Conservation (phyloP, 2,329 filamentous ascomycete species). For the Aspergillus fumigatus region DNA sequence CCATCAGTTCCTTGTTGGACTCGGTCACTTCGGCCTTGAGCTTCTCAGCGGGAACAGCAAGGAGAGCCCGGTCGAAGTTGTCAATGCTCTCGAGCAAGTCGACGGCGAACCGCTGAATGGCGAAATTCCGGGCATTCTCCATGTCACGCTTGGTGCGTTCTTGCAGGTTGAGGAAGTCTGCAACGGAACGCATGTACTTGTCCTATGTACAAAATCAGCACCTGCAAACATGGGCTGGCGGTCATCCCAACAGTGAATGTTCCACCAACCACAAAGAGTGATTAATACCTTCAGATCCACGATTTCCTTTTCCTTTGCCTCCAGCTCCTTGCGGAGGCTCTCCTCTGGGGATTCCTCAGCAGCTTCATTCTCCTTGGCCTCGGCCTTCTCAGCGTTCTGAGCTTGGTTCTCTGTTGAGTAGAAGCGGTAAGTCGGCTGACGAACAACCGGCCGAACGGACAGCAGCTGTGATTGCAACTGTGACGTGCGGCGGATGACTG, state of each 20-base stretch:
- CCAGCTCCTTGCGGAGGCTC: conserved; percentile 60
- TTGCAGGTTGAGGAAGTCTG: conserved; percentile 97
- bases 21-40: conserved; percentile 54
- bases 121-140: conserved; percentile 81
- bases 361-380: conserved; percentile 41
- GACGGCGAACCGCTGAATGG: conserved; percentile 88
- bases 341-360: conserved; percentile 43
- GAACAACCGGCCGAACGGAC: conserved; percentile 29
- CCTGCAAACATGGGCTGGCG: not conserved
- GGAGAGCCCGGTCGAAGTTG: conserved; percentile 90
- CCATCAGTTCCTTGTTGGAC: conserved; percentile 65
- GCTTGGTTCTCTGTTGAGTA: conserved; percentile 41
- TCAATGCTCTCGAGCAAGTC: conserved; percentile 94
- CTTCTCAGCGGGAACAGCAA: conserved; percentile 71
- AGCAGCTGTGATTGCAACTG: conserved; percentile 29
- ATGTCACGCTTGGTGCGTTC: conserved; percentile 89
- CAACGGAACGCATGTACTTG: conserved; percentile 87
- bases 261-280: conserved; percentile 3
- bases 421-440: conserved; percentile 32
- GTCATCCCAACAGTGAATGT: not conserved
- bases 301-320: conserved; percentile 67
- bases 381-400: conserved; percentile 29
- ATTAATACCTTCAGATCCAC: conserved; percentile 75
- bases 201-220: conserved; percentile 55
- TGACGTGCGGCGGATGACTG: conserved; percentile 31